phyloP scores from a whole-genome alignment of 805 yeast genomes.

The Wickerhamomyces chaumierensis region DNA sequence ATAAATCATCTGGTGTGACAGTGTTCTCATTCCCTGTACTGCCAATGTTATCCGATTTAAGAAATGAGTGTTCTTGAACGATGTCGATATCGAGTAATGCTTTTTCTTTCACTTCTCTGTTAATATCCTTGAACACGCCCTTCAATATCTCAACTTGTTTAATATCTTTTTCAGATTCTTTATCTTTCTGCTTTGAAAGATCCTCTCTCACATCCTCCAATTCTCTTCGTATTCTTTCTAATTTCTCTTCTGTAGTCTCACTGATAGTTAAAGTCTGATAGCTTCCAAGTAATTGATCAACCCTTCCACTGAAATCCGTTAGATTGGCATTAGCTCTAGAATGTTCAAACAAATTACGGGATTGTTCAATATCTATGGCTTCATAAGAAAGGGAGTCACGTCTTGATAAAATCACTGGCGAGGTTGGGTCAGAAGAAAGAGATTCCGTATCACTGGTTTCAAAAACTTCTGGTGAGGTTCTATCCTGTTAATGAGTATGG shows the following conservation, averaged over 20 bases:
- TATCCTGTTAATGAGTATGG: background rate
- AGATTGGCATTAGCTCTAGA: conserved; percentile 15
- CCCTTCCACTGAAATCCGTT: conserved; percentile 19
- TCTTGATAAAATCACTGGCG: too few relatives aligned
- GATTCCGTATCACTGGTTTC: background rate
- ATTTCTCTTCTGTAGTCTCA: conserved; percentile 28
- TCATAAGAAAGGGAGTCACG: conserved; percentile 17
- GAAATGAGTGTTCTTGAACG: background rate
- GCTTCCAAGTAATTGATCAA: conserved; percentile 23
- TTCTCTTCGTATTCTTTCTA: conserved; percentile 28
- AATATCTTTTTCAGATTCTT: conserved; percentile 10
- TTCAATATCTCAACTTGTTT: conserved; percentile 9
- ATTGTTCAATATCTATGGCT: conserved; percentile 8
- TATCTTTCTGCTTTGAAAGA: conserved; percentile 5
- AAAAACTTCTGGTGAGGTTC: background rate
- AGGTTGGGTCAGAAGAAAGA: background rate
- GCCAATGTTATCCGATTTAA: too few relatives aligned
- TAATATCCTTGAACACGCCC: conserved; percentile 9
- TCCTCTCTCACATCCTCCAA: conserved; percentile 24
- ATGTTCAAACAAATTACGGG: conserved; percentile 18
- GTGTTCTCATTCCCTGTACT: too few relatives aligned
- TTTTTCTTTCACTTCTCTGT: conserved; percentile 5
- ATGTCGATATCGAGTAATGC: conserved; percentile 2
- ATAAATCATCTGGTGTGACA: background rate
- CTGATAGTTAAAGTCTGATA: conserved; percentile 18